Evolutionary conservation across 768 basidiomycete species (phyloP).

Genomic region (Auriscalpium orientale): DNA sequence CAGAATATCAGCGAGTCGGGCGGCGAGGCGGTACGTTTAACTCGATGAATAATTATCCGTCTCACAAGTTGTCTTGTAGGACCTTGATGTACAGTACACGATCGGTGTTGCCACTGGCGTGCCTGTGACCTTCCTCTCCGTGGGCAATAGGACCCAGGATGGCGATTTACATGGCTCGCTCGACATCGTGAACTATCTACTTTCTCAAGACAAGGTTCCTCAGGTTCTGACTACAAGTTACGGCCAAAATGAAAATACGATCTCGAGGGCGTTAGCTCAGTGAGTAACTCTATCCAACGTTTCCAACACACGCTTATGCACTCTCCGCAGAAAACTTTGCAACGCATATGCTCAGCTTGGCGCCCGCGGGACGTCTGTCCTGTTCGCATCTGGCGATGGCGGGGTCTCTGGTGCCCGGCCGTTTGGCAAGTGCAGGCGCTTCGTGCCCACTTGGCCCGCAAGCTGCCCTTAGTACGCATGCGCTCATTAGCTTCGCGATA

Average conservation of each 20-base stretch:
- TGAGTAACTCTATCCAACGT: background rate
- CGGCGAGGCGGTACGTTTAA: background rate
- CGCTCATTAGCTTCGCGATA: background rate
- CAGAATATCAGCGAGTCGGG: background rate
- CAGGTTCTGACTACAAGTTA: conserved; percentile 17
- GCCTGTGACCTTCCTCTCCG: conserved; percentile 19
- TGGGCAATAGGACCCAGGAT: conserved; percentile 14
- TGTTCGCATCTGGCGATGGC: conserved; percentile 15
- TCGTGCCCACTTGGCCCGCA: conserved; percentile 9
- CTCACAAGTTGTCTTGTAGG: conserved; percentile 12
- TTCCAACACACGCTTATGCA: no score
- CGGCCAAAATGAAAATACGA: conserved; percentile 10
- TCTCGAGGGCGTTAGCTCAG: background rate
- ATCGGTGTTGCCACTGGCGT: conserved; percentile 24
- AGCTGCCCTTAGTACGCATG: conserved; percentile 3
- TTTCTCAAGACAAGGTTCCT: conserved; percentile 8
- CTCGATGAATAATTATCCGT: background rate
- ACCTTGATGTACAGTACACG: conserved; percentile 31
- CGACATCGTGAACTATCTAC: conserved; percentile 10
- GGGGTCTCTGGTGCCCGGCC: conserved; percentile 11
- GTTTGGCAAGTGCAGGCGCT: conserved; percentile 6
- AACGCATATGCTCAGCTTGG: conserved; percentile 30
- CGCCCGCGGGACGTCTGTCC: conserved; percentile 25
- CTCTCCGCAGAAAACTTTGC: conserved; percentile 24
- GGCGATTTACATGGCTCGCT: conserved; percentile 6